These are phyloP conservation scores for Fusarium mundagurra DNA, from an alignment of 2,329 filamentous ascomycete genomes.

Conservation along the genomic window DNA sequence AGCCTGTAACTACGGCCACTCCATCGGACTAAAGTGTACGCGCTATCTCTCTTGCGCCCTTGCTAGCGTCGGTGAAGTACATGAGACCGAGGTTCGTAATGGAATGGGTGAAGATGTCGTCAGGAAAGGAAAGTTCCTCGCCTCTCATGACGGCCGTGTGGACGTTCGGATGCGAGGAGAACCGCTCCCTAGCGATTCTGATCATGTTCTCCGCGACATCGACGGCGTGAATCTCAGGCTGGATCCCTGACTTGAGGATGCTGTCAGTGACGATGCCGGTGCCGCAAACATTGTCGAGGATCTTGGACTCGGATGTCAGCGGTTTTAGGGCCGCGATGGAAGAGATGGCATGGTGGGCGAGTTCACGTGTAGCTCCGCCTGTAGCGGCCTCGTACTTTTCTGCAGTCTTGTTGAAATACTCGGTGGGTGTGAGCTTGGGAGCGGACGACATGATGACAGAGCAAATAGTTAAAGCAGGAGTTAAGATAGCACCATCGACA, in stretches of 20 bases:
- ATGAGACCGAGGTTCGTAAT: not conserved
- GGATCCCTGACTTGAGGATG: not conserved
- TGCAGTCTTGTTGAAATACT: not conserved
- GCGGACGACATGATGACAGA: not conserved
- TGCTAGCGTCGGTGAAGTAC: not conserved
- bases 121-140: not conserved
- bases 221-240: not conserved
- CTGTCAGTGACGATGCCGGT: not conserved
- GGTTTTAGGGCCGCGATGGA: not conserved
- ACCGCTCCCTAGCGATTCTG: not conserved
- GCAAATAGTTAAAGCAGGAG: rapidly evolving
- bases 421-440: not conserved
- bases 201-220: not conserved
- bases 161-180: rapidly evolving
- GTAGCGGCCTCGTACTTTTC: not conserved
- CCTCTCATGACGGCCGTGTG: rapidly evolving
- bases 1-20: rapidly evolving
- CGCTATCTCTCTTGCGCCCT: not conserved
- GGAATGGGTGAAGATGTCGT: not conserved
- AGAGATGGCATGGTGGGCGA: not conserved
- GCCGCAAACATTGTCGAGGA: not conserved
- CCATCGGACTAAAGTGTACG: not conserved
- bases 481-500: not conserved
- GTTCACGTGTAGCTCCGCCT: not conserved
- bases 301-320: not conserved